Evolutionary conservation across 2,329 filamentous ascomycete genomes (phyloP).

Genomic region (Hypoxylon sp.): DNA sequence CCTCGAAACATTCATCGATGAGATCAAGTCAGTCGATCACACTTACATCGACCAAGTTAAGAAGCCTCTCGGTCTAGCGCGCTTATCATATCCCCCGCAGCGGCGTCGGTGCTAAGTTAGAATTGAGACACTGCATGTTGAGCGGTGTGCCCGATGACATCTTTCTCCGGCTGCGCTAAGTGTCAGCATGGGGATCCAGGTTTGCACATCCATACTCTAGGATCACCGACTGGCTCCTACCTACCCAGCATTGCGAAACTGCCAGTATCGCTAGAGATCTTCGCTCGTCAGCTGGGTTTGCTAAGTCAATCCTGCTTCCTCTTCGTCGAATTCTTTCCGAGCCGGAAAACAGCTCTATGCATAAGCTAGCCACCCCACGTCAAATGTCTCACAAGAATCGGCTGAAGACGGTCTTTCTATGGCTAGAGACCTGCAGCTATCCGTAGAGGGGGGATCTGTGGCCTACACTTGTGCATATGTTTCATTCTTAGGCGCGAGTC

Average conservation of each 20-base stretch:
- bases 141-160: slow-evolving; percentile 47
- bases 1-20: not conserved
- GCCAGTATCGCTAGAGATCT: slow-evolving; percentile 14
- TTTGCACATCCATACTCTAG: slow-evolving; percentile 4
- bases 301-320: slow-evolving; percentile 18
- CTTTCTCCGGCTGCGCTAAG: slow-evolving; percentile 20
- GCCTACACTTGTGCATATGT: slow-evolving; percentile 35
- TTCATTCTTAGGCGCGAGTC: slow-evolving; percentile 40
- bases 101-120: slow-evolving; percentile 22
- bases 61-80: slow-evolving; percentile 17
- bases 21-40: not conserved
- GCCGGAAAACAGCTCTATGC: slow-evolving; percentile 31
- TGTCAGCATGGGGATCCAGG: slow-evolving; percentile 7
- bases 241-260: slow-evolving; percentile 15
- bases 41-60: slow-evolving; percentile 2
- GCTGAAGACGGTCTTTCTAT: slow-evolving; percentile 42
- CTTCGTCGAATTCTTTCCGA: slow-evolving; percentile 32
- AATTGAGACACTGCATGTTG: slow-evolving; percentile 49
- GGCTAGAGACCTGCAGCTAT: slow-evolving; percentile 43
- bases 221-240: not conserved
- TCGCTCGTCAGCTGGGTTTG: slow-evolving; percentile 32
- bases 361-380: slow-evolving; percentile 40
- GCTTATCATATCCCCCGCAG: slow-evolving; percentile 31
- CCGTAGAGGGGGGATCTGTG: slow-evolving; percentile 36
- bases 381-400: slow-evolving; percentile 43